Evolutionary conservation across 495 filamentous ascomycete species (phyloP).

Genomic region (Zalerion maritima): DNA sequence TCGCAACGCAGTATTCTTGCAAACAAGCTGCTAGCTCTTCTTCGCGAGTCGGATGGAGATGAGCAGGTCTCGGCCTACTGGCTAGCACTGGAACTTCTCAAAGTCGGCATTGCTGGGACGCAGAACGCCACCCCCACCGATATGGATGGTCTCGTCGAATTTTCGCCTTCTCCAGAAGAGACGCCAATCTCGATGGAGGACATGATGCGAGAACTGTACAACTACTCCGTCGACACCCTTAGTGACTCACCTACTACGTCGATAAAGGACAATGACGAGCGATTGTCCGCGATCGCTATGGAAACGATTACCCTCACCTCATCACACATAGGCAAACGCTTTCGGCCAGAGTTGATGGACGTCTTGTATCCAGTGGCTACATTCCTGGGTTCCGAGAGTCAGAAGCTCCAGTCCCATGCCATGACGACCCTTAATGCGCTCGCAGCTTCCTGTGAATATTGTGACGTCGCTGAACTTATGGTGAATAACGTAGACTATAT

Average conservation of each 20-base stretch:
- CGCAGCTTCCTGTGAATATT: constrained; percentile 60
- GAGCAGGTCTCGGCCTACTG: constrained; percentile 60
- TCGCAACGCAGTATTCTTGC: constrained; percentile 33
- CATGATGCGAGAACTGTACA: constrained; percentile 67
- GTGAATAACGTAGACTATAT: constrained; percentile 94
- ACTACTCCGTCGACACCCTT: constrained; percentile 54
- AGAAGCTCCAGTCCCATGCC: constrained; percentile 61
- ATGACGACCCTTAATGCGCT: constrained; percentile 72
- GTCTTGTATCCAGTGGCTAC: constrained; percentile 81
- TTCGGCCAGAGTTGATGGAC: constrained; percentile 78
- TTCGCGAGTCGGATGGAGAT: constrained; percentile 38
- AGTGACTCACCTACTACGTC: constrained; percentile 30
- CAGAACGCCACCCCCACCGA: constrained; percentile 29
- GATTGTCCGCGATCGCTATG: constrained; percentile 52
- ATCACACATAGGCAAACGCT: constrained; percentile 47
- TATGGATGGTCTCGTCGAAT: constrained; percentile 53
- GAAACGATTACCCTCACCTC: constrained; percentile 63
- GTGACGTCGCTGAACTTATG: constrained; percentile 59
- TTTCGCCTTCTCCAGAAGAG: constrained; percentile 21
- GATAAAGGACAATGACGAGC: constrained; percentile 48
- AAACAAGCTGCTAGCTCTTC: constrained; percentile 41
- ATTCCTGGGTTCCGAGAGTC: constrained; percentile 58
- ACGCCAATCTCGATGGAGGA: constrained; percentile 30
- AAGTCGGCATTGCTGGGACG: constrained; percentile 37
- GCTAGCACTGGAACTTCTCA: constrained; percentile 62